Percentiles rank a stretch among this genome's conserved stretches.
phyloP scores from a whole-genome alignment of 257 asterid species.

The Thymus quinquecostatus region DNA sequence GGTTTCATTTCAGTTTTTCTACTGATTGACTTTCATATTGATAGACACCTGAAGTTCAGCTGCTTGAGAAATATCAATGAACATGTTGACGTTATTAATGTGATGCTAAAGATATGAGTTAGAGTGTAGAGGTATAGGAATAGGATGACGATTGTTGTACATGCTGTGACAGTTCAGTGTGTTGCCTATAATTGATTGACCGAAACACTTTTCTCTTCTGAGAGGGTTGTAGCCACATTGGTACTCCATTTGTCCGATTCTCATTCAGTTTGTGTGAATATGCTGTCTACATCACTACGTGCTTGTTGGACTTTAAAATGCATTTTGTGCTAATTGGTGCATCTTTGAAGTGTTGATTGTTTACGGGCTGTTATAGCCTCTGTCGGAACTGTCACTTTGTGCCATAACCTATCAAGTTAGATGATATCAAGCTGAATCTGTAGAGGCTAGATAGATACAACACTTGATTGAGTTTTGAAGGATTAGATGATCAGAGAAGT shows the following conservation, averaged over 20 bases:
- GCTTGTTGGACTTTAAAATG: background rate
- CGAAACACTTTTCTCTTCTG: background rate
- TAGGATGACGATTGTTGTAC: background rate
- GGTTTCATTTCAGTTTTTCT: background rate
- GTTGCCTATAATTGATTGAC: background rate
- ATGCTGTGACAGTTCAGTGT: background rate
- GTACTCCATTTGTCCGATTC: background rate
- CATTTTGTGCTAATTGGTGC: background rate
- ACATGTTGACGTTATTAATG: background rate
- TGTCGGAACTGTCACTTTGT: background rate
- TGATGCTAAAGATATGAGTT: background rate
- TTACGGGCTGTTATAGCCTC: background rate
- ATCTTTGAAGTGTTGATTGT: background rate
- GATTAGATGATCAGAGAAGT: too few species aligned
- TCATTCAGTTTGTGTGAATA: background rate
- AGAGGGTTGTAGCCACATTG: background rate
- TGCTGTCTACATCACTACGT: background rate
- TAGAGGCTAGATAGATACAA: too few species aligned
- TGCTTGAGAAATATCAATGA: background rate
- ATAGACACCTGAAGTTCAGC: background rate
- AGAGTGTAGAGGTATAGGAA: background rate
- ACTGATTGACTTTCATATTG: background rate
- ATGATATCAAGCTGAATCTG: background rate
- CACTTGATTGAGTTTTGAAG: too few species aligned
- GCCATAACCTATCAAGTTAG: background rate